phyloP scores from a whole-genome alignment of 352 stramenopile genomes.

The Bremia lactucae region DNA sequence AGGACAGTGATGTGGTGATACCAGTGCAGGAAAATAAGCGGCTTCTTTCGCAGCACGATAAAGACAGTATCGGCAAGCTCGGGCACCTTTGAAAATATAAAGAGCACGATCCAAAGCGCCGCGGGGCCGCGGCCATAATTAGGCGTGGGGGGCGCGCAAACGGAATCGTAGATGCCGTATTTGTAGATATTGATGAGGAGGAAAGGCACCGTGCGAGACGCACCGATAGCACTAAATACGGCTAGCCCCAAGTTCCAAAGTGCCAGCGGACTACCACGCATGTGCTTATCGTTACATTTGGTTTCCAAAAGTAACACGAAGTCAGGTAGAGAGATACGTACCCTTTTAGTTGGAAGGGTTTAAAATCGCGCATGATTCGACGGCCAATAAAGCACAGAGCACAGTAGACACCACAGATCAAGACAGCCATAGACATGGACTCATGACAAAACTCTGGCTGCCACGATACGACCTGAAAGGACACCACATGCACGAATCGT shows the following conservation, averaged over 20 bases:
- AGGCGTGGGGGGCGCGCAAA: conserved; percentile 55
- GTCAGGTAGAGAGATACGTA: conserved; percentile 16
- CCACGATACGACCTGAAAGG: conserved; percentile 47
- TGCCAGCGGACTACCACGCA: conserved; percentile 38
- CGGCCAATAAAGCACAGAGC: conserved; percentile 68
- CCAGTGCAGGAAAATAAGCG: conserved; percentile 96
- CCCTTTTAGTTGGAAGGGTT: conserved; percentile 73
- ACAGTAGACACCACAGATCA: conserved; percentile 56
- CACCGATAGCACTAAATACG: conserved; percentile 74
- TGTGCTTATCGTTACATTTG: conserved; percentile 13
- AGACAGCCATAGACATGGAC: conserved; percentile 45
- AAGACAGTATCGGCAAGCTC: conserved; percentile 96
- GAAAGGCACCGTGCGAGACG: conserved; percentile 64
- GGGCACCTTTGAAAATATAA: conserved; percentile 86
- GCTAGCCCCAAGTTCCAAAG: conserved; percentile 75
- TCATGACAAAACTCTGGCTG: conserved; percentile 55
- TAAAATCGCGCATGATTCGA: conserved; percentile 67
- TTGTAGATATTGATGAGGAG: conserved; percentile 73
- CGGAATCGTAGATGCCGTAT: conserved; percentile 72
- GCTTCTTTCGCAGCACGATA: conserved; percentile 95
- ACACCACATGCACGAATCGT: background rate
- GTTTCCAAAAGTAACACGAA: conserved; percentile 2
- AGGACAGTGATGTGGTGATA: conserved; percentile 98
- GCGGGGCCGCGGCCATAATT: conserved; percentile 64
- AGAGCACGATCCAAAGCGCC: conserved; percentile 70